Base-by-base conservation (phyloP, 768 basidiomycete genomes). In the Ramaria rubella region DNA sequence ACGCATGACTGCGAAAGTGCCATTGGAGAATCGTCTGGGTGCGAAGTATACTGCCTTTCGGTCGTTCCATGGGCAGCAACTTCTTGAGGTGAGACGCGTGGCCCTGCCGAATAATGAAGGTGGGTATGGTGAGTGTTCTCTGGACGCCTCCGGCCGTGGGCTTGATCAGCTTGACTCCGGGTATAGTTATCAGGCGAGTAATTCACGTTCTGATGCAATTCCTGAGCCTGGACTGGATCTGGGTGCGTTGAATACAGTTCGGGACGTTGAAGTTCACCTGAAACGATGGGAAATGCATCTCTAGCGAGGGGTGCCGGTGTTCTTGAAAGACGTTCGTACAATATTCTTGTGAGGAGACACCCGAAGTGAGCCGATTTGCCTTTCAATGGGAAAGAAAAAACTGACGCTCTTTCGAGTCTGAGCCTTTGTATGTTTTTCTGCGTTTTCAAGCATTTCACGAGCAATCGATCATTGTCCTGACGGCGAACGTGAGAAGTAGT, bases 401-500 rank as follows among this genome's bases (percentile, higher is more conserved):
- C 89, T 75, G 64, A 92, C 90, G 89, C 88, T 74, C 90, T 77
- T 72, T 93, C 90, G 57, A 93, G 75, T 70, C 90, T 87, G 81
- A 91, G 86, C 40, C 90, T 79, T 68, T 90, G 88, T 42, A 93
- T 90, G 64, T 81, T 85, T 63, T 84, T 83, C 70, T 87, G 91
- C 29, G 89, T 82, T 66, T 85, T 77, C 27, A 89, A 73, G 34
- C 90, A 81, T 69, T 90, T 88, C 76, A 84, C 82, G 67, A 87
- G 81, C 58, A 93, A 78, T 71, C 85, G 90, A 76, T 92, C 90
- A 71, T 93, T 93, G 71, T 92, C 89, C 90, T 93, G 66, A 40
- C 64, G 17, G 43, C 33, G 30, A 24, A 23, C 40, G 53, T 21
- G 4, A 19, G 27, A 46, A 30, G 14, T 23, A 26, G n/a, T 27